These are phyloP conservation scores for Jasminum sambac DNA, from an alignment of 257 asterid species.

Conservation along the genomic window DNA sequence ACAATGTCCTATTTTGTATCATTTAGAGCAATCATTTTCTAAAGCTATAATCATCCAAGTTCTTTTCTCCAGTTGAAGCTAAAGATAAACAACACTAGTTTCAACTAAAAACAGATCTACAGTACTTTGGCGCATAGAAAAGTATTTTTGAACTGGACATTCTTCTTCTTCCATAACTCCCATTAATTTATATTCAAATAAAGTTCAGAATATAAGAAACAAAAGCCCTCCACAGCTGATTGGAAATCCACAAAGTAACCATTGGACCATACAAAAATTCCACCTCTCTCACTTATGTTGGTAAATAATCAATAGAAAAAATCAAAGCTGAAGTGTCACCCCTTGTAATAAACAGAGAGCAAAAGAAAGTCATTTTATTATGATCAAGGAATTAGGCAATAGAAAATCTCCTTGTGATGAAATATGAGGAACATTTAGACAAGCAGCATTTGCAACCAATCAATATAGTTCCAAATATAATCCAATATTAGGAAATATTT, in stretches of 20 bases:
- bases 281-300: not conserved
- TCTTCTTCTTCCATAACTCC: not conserved
- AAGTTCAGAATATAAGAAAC: not conserved
- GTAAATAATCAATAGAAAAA: not conserved
- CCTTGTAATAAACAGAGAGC: not conserved
- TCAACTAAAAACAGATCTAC: not conserved
- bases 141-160: too few relatives aligned
- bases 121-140: not conserved
- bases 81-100: too few relatives aligned
- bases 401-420: not conserved
- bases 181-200: too few relatives aligned
- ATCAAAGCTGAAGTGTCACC: not conserved
- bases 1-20: not conserved
- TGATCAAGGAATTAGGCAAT: too few relatives aligned
- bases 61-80: not conserved
- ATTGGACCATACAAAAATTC: not conserved
- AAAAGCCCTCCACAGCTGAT: not conserved
- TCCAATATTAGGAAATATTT: not conserved
- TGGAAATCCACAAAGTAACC: not conserved
- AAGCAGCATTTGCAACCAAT: not conserved
- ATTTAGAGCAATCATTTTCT: not conserved
- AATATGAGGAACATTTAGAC: not conserved
- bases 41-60: not conserved
- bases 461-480: not conserved
- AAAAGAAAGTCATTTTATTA: not conserved